Base-by-base conservation (phyloP, 192 early-diverging fungal genomes). In the Blastocladiella britannica region DNA sequence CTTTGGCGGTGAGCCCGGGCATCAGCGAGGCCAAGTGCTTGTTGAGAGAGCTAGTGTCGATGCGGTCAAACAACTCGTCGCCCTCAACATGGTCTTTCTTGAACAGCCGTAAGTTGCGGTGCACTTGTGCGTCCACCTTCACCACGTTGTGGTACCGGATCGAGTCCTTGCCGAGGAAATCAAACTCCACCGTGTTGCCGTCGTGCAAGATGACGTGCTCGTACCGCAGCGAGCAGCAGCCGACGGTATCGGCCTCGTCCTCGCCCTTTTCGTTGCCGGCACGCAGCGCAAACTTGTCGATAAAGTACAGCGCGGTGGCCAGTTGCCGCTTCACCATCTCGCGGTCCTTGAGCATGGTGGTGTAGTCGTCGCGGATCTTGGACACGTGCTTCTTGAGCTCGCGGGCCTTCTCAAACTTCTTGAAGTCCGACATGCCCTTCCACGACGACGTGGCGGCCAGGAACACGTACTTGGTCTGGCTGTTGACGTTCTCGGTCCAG, bases 401-500 rank as follows among this genome's bases (percentile, higher is more conserved):
- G 25, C 92, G 75, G 7, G 94, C 88, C 63, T 89, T 95, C 54
- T 97, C 89, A 62, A 92, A 97, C 74, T 97, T 97, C 63, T 85
- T 82, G 62, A 88, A 65, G 60, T 97, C 94, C 60, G 89, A 93
- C 67, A 89, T 83, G 30, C 91, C 94, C 64, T 97, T 97, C 58
- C 91, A 72, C n/a, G 87, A 84, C 59, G 86, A 89, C 27, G 73
- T 84, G 3, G 92, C 91, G 3, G 88, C 91, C 64, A 97, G 75
- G 60, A 91, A 91, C 25, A 97, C 87, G 66, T 97, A 97, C 64
- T 97, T 97, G 61, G 75, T 83, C 57, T 72, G 77, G 25, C 79
- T 82, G 67, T 97, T 95, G 55, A 97, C 87, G 67, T 96, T 97
- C 61, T 97, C 94, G 64, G 91, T 95, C 94, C 94, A 97, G 29